Conservation (phyloP, 208 protist genomes). For the Leishmania arabica region DNA sequence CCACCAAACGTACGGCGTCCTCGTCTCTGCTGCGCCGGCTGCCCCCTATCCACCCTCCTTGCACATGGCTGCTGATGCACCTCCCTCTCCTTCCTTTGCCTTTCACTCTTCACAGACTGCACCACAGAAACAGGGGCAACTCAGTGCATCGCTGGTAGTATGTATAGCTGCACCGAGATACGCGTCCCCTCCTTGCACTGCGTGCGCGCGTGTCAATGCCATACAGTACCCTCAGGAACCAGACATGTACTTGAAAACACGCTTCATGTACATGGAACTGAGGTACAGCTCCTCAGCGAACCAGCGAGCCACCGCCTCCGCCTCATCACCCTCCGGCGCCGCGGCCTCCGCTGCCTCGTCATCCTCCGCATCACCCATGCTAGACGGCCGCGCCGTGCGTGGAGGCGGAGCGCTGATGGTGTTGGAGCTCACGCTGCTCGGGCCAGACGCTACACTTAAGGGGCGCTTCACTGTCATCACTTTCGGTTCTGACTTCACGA, state of each 20-base stretch:
- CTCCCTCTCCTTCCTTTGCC: neutral
- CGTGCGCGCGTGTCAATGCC: neutral
- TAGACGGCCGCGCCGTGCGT: neutral
- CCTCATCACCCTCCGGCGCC: neutral
- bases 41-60: neutral
- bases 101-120: neutral
- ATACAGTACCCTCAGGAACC: slow-evolving; percentile 6
- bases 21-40: neutral
- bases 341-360: neutral
- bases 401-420: slow-evolving; percentile 5
- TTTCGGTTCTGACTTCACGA: neutral
- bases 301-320: slow-evolving; percentile 17
- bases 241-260: slow-evolving; percentile 27
- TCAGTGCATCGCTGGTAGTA: neutral
- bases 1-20: neutral
- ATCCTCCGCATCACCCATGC: slow-evolving; percentile 10
- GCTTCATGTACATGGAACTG: slow-evolving; percentile 41
- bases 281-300: slow-evolving; percentile 30
- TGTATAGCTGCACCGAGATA: neutral
- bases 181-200: neutral
- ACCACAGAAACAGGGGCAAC: neutral
- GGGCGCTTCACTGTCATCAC: slow-evolving; percentile 16
- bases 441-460: neutral
- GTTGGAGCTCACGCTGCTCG: neutral
- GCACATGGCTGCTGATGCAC: neutral